Evolutionary conservation across 2,329 filamentous ascomycete genomes (phyloP).

Genomic region (Talaromyces sp.): DNA sequence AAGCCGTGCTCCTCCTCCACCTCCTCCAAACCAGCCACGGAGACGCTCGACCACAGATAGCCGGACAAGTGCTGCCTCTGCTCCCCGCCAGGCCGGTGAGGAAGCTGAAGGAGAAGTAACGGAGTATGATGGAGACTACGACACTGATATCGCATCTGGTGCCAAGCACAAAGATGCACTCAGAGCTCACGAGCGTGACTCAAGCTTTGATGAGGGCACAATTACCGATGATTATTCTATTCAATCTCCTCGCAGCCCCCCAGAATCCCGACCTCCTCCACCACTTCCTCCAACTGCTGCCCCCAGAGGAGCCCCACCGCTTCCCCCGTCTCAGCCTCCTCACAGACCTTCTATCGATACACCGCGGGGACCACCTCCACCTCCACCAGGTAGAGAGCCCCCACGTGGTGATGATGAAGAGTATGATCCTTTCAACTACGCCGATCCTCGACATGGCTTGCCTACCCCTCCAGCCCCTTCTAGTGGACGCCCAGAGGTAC

Average conservation of each 20-base stretch:
- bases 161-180: conserved; percentile 92
- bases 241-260: conserved; percentile 49
- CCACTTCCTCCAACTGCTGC: conserved; percentile 61
- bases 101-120: conserved; percentile 79
- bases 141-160: conserved; percentile 93
- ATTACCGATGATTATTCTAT: conserved; percentile 58
- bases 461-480: conserved; percentile 24
- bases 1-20: conserved; percentile 68
- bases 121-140: conserved; percentile 96
- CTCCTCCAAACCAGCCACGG: conserved; percentile 55
- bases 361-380: conserved; percentile 38
- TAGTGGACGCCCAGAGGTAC: conserved; percentile 26
- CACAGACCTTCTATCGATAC: conserved; percentile 38
- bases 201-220: conserved; percentile 71
- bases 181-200: conserved; percentile 76
- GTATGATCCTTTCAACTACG: conserved; percentile 58
- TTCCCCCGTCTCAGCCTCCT: conserved; percentile 64
- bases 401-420: conserved; percentile 53
- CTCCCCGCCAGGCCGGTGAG: conserved; percentile 53
- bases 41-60: conserved; percentile 64
- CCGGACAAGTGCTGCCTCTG: conserved; percentile 42
- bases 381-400: conserved; percentile 51
- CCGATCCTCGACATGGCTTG: conserved; percentile 37
- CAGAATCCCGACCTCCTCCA: conserved; percentile 44
- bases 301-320: conserved; percentile 66